phyloP scores from a whole-genome alignment of 495 filamentous ascomycete genomes.

The Daldinia concentrica region DNA sequence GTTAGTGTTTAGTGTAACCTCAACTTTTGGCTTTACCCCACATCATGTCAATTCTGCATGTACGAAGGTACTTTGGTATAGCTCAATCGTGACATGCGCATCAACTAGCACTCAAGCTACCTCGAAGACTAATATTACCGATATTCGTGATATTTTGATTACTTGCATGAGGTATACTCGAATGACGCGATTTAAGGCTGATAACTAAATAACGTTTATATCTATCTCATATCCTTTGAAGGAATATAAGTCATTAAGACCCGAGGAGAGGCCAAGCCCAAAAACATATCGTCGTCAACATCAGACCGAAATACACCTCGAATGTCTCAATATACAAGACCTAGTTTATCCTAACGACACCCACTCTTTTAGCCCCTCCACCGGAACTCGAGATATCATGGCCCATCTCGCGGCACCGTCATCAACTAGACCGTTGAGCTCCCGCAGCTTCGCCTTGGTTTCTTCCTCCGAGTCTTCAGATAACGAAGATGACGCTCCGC shows the following conservation, averaged over 20 bases:
- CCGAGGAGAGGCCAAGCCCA: background rate
- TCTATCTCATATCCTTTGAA: background rate
- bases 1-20: background rate
- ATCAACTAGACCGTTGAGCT: conserved; percentile 43
- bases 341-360: background rate
- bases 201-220: background rate
- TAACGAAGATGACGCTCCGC: conserved; percentile 67
- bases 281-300: background rate
- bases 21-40: background rate
- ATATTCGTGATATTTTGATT: background rate
- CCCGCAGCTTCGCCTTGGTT: conserved; percentile 47
- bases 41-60: background rate
- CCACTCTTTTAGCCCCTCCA: background rate
- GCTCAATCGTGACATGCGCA: background rate
- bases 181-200: background rate
- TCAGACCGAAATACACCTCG: background rate
- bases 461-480: conserved; percentile 43
- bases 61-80: background rate
- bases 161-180: background rate
- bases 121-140: background rate
- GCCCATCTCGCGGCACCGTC: conserved; percentile 48
- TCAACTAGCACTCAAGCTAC: background rate
- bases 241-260: background rate
- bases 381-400: conserved; percentile 36
- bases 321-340: conserved; percentile 11